Conservation (phyloP, 768 basidiomycete species). For the Cystobasidium tubakii region DNA sequence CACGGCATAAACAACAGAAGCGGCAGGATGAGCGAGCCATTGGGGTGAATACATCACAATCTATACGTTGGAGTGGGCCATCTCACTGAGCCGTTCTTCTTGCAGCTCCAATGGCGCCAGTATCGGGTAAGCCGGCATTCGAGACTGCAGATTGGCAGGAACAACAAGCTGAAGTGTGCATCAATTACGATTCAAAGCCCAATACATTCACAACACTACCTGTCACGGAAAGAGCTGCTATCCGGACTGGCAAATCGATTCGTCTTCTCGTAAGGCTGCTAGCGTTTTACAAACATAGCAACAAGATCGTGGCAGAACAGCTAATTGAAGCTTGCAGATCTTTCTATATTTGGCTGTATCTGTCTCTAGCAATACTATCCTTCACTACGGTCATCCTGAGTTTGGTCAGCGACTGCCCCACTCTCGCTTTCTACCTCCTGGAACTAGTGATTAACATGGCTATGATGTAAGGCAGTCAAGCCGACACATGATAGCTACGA, state of each 20-base stretch:
- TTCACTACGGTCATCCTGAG: slow-evolving; percentile 79
- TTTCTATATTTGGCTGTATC: slow-evolving; percentile 76
- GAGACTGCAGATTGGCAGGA: too few relatives aligned
- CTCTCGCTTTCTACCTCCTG: slow-evolving; percentile 77
- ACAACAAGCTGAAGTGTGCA: too few relatives aligned
- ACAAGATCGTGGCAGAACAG: background rate
- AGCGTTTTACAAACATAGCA: slow-evolving; percentile 54
- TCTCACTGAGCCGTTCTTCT: background rate
- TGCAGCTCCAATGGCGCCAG: background rate
- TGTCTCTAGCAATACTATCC: slow-evolving; percentile 79
- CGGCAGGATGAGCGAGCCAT: background rate
- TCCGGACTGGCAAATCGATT: slow-evolving; percentile 82
- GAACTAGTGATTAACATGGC: slow-evolving; percentile 71
- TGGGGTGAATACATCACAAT: background rate
- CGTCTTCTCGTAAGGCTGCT: slow-evolving; percentile 73
- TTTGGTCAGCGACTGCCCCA: slow-evolving; percentile 75
- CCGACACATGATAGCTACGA: background rate
- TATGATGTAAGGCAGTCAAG: slow-evolving; percentile 15
- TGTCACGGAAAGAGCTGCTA: slow-evolving; percentile 74
- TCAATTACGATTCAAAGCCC: background rate
- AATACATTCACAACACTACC: slow-evolving; percentile 66
- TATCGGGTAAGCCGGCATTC: background rate
- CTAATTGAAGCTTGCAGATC: slow-evolving; percentile 7
- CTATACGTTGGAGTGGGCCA: background rate
- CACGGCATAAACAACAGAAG: background rate